Conservation (phyloP, 2,329 filamentous ascomycete genomes). For the Aspergillus cejpii region DNA sequence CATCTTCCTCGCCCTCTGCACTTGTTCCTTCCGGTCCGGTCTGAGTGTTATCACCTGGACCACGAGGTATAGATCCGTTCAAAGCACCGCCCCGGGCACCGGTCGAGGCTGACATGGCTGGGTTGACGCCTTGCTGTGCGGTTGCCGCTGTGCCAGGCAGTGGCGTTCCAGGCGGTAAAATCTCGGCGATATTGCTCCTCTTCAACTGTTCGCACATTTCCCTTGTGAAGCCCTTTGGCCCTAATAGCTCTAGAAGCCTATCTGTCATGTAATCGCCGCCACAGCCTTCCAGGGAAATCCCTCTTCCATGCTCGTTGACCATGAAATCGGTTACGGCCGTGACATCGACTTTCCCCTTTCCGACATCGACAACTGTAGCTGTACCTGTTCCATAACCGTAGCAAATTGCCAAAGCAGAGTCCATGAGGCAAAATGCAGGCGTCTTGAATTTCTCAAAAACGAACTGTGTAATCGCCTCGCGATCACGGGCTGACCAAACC, state of each 20-base stretch:
- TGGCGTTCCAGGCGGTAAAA: constrained; percentile 50
- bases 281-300: constrained; percentile 58
- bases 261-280: constrained; percentile 85
- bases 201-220: constrained; percentile 63
- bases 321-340: constrained; percentile 81
- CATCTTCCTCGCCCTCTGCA: constrained; percentile 50
- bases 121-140: constrained; percentile 43
- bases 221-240: constrained; percentile 49
- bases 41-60: constrained; percentile 51
- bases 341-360: constrained; percentile 85
- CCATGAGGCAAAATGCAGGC: constrained; percentile 82
- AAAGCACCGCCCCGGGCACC: constrained; percentile 42
- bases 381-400: constrained; percentile 75
- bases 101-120: constrained; percentile 52
- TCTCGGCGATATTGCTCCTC: constrained; percentile 56
- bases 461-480: constrained; percentile 83
- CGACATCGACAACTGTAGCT: constrained; percentile 84
- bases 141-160: constrained; percentile 47
- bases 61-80: constrained; percentile 43
- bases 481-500: constrained; percentile 81
- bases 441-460: constrained; percentile 97
- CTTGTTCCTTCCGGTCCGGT: constrained; percentile 47
- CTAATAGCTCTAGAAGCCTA: constrained; percentile 61
- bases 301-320: constrained; percentile 61
- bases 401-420: constrained; percentile 74